Conservation (phyloP, 2,329 filamentous ascomycete species). For the Penicillium sp. region DNA sequence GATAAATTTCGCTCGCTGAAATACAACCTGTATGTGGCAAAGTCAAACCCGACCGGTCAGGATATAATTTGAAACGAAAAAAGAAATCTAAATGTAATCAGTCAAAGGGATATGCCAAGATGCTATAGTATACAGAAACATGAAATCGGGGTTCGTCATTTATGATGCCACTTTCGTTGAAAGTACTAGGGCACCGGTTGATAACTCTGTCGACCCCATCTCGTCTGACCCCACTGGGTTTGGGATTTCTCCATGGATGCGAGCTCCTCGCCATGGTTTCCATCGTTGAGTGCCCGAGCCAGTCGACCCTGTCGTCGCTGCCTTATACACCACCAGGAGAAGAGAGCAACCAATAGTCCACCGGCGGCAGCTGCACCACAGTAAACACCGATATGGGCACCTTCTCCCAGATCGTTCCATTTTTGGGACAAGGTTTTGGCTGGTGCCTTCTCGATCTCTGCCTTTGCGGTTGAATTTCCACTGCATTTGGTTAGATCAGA, state of each 20-base stretch:
- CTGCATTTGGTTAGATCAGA: conserved; percentile 48
- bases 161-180: not conserved
- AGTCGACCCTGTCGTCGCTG: conserved; percentile 52
- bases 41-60: not conserved
- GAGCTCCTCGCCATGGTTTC: conserved; percentile 43
- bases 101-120: not conserved
- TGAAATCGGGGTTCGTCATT: not conserved
- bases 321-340: conserved; percentile 50
- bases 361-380: conserved; percentile 33
- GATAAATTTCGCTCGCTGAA: no score
- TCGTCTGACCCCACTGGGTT: conserved; percentile 38
- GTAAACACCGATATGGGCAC: conserved; percentile 52
- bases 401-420: conserved; percentile 46
- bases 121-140: not conserved
- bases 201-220: conserved; percentile 23
- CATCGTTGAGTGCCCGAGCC: conserved; percentile 49
- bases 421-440: conserved; percentile 39
- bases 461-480: conserved; percentile 60
- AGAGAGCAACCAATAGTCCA: conserved; percentile 29
- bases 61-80: not conserved
- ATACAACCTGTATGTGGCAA: no score
- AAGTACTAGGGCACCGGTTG: not conserved
- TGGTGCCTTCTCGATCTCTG: conserved; percentile 37
- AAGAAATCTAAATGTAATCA: not conserved
- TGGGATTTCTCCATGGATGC: conserved; percentile 42